phyloP scores from a whole-genome alignment of 2,329 filamentous ascomycete genomes.

The Pyrenochaeta sp. region DNA sequence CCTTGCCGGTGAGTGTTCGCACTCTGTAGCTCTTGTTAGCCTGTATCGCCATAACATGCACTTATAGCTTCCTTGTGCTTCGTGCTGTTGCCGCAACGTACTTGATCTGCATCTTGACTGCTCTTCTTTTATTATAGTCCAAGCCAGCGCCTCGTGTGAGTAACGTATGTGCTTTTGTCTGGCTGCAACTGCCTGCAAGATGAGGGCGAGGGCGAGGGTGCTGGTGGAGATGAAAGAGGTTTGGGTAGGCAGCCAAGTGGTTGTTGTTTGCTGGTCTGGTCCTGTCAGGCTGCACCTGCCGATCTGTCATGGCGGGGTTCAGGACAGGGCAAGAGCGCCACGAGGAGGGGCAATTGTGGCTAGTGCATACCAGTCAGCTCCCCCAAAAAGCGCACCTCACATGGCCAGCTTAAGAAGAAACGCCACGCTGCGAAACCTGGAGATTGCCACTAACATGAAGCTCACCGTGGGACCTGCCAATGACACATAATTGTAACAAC shows the following conservation, averaged over 20 bases:
- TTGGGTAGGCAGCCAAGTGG: conserved; percentile 3
- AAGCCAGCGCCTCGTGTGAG: neutral
- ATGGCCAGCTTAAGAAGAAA: too few species aligned
- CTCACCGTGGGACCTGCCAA: neutral
- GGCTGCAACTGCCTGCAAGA: neutral
- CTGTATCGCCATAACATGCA: neutral
- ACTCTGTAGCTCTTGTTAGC: conserved; percentile 68
- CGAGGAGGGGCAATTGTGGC: conserved; percentile 18
- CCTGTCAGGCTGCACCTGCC: conserved; percentile 24
- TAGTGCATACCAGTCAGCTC: neutral
- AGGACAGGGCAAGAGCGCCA: conserved; percentile 10
- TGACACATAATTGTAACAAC: too few species aligned
- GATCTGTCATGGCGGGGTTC: conserved; percentile 19
- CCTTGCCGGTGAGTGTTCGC: conserved; percentile 95
- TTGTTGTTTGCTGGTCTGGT: conserved; percentile 20
- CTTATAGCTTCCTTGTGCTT: too few species aligned
- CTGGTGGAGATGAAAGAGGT: neutral
- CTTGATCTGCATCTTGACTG: conserved; percentile 49
- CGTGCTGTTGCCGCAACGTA: conserved; percentile 16
- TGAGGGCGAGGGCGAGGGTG: neutral
- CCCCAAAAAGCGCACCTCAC: too few species aligned
- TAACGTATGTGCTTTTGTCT: neutral
- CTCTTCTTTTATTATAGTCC: conserved; percentile 2
- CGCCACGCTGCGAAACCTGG: too few species aligned
- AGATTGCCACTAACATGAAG: neutral